Base-by-base conservation (phyloP, 495 filamentous ascomycete genomes). In the Hypoxylon perforatum region DNA sequence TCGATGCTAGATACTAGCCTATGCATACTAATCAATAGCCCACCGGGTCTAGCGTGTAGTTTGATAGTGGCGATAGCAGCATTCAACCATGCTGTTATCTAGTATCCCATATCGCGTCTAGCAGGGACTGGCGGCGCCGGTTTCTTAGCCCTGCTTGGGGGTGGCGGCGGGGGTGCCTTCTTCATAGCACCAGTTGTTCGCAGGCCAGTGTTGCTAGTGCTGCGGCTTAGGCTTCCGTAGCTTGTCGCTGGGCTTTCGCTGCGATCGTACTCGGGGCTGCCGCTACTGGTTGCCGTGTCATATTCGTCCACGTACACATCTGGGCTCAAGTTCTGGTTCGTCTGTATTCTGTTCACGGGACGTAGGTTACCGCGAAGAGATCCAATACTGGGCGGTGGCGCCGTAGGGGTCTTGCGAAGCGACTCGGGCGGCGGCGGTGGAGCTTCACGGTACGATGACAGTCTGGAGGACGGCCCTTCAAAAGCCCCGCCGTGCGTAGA, bases 71-170 rank as follows among this genome's bases (percentile, higher is more conserved):
- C n/a, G n/a, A n/a, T n/a, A n/a, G n/a, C n/a, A n/a, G n/a, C n/a
- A 15, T n/a, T 15, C 4, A 42, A 42, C n/a, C n/a, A 11, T 22
- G 22, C 10, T 23, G 15, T 6, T 0, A 22, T 25, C 65, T 65
- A 78, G 47, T 79, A 79, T 36, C 70, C 72, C 12, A 67, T 41
- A 23, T 80, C 77, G 35, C 79, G 69, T 53, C 75, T 81, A 1
- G 77, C 72, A 1, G 81, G 81, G 19, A 84, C 69, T 12, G 91
- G 92, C 48, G 91, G 90, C 8, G 90, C 80, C 38, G 91, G 86
- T 79, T 91, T 96, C 85, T 91, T 94, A 11, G 86, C 78, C 65
- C 91, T 81, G 59, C 88, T 90, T n/a, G 92, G 92, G 11, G 92
- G 92, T 19, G 92, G 92, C 35, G 92, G 92, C 6, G 92, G 92